phyloP scores from a whole-genome alignment of 78 protist species.

The Polysphondylium violaceum region DNA sequence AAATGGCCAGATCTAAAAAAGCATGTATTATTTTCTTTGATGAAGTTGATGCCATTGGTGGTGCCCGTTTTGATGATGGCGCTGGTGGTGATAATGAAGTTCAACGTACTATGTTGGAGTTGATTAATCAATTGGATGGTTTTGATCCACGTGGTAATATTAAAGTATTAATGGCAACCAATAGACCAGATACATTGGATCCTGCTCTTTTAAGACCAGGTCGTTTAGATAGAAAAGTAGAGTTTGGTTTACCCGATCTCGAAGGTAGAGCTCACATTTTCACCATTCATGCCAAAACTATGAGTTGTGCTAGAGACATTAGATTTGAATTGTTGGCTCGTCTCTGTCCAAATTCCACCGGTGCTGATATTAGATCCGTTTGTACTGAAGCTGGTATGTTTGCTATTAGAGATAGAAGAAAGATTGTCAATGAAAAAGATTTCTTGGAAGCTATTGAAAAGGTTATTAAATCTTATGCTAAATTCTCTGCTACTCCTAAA shows the following conservation, averaged over 20 bases:
- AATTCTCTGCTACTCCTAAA: conserved; percentile 99
- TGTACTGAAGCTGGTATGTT: conserved; percentile 96
- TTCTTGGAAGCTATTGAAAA: conserved; percentile 99
- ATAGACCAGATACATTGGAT: conserved; percentile 98
- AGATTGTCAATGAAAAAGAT: conserved; percentile 98
- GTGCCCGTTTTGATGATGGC: conserved; percentile 97
- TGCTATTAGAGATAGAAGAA: conserved; percentile 93
- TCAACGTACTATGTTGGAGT: conserved; percentile 99
- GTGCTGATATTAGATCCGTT: conserved; percentile 90
- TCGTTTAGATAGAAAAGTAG: conserved; percentile 98
- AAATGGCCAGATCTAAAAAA: conserved; percentile 98
- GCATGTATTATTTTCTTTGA: conserved; percentile 99
- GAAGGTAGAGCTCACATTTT: conserved; percentile 97
- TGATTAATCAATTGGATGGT: conserved; percentile 99
- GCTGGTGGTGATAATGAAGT: conserved; percentile 99
- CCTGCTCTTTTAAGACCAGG: conserved; percentile 99
- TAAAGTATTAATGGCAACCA: conserved; percentile 99
- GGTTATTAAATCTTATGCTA: conserved; percentile 99
- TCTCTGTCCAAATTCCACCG: conserved; percentile 99
- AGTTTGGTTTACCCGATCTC: conserved; percentile 98
- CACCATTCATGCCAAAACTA: conserved; percentile 93
- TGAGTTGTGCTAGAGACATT: conserved; percentile 95
- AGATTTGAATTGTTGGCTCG: conserved; percentile 99
- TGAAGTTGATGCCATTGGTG: conserved; percentile 99
- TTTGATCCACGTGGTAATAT: conserved; percentile 99